Evolutionary conservation across 768 basidiomycete genomes (phyloP).

Genomic region (Leccinum variicolor): DNA sequence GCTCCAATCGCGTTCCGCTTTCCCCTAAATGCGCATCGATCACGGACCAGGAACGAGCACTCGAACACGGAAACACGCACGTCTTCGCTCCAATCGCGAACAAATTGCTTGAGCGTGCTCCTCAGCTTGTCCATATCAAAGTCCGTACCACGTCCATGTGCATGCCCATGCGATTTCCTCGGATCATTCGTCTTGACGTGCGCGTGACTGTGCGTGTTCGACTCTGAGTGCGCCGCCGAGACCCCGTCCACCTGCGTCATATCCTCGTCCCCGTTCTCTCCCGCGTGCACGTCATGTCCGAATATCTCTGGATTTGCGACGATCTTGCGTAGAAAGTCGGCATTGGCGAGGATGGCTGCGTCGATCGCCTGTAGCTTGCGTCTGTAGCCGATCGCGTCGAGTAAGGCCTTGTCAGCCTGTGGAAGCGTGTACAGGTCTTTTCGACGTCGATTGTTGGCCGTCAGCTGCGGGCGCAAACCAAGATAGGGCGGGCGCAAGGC

Average conservation of each 20-base stretch:
- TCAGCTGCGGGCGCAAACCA: conserved; percentile 35
- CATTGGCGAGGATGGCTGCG: conserved; percentile 74
- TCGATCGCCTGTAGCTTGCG: conserved; percentile 79
- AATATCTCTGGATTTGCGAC: conserved; percentile 80
- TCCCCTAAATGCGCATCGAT: conserved; percentile 48
- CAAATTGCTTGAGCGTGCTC: conserved; percentile 90
- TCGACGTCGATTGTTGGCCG: conserved; percentile 62
- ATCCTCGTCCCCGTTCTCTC: conserved; percentile 13
- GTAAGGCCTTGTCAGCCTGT: conserved; percentile 61
- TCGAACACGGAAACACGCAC: conserved; percentile 35
- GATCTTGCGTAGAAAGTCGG: conserved; percentile 70
- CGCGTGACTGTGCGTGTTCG: conserved; percentile 31
- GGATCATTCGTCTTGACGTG: conserved; percentile 7
- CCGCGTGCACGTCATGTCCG: conserved; percentile 40
- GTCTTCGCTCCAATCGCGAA: conserved; percentile 89
- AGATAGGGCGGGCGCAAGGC: neutral
- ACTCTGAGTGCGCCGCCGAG: conserved; percentile 2
- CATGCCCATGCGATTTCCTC: neutral
- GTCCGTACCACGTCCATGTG: conserved; percentile 40
- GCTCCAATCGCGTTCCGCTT: conserved; percentile 68
- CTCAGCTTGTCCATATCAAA: conserved; percentile 88
- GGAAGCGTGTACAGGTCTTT: conserved; percentile 77
- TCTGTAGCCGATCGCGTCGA: conserved; percentile 69
- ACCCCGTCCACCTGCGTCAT: conserved; percentile 15
- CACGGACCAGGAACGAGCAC: neutral